phyloP scores from a whole-genome alignment of 176 grass and related monocot genomes.

The Poa pratensis region DNA sequence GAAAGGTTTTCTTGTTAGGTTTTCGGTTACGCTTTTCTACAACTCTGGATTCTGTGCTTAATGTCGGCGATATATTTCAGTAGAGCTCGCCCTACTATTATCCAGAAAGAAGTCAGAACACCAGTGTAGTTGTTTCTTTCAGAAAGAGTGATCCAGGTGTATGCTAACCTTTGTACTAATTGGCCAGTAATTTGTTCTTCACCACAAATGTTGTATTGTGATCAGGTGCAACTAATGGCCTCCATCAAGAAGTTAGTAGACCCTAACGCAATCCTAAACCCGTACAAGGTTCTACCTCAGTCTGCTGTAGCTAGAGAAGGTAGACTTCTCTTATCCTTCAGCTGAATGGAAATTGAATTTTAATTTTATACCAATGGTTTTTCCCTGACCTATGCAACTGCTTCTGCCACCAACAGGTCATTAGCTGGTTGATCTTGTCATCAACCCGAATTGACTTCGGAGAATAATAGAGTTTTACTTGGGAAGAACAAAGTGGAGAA shows the following conservation, averaged over 20 bases:
- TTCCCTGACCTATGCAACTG: neutral
- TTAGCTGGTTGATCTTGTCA: constrained; percentile 4
- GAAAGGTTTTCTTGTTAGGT: neutral
- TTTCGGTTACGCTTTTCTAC: neutral
- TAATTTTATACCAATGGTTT: neutral
- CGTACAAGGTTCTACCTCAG: constrained; percentile 91
- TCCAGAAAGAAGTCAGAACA: neutral
- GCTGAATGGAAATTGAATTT: neutral
- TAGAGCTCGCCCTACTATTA: constrained; percentile 24
- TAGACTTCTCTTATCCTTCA: neutral
- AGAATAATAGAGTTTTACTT: neutral
- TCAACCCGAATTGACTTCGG: neutral
- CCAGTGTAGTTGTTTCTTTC: neutral
- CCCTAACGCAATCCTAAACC: constrained; percentile 87
- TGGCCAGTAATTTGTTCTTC: neutral
- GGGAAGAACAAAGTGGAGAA: neutral
- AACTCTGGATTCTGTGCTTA: neutral
- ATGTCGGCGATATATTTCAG: neutral
- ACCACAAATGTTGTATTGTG: constrained; percentile 13
- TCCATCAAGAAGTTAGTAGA: constrained; percentile 88
- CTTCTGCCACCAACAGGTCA: neutral
- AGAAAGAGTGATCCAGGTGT: neutral
- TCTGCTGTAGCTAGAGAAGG: constrained; percentile 56
- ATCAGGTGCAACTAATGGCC: constrained; percentile 84
- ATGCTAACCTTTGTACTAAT: constrained; percentile 15